A percentile compares a stretch with the other conserved stretches of the same genome.
These are phyloP conservation scores for Arthrinium puccinioides DNA, from an alignment of 2,329 filamentous ascomycete species.

Conservation along the genomic window DNA sequence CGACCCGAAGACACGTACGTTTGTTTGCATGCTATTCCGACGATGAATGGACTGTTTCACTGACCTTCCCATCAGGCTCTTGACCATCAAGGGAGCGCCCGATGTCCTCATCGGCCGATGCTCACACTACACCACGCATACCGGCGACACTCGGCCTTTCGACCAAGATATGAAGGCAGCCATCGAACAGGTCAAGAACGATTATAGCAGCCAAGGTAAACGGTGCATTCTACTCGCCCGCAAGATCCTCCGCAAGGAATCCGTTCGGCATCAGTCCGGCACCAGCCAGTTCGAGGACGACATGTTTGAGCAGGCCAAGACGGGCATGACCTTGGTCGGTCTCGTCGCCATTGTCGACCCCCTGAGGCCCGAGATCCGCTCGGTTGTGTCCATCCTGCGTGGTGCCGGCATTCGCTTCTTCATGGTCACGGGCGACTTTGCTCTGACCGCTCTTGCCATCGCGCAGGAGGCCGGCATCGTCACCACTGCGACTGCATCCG, in stretches of 20 bases:
- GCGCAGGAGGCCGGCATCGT: conserved; percentile 67
- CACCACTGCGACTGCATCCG: conserved; percentile 35
- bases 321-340: conserved; percentile 62
- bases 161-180: conserved; percentile 22
- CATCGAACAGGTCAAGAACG: conserved; percentile 29
- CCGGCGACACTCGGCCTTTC: conserved; percentile 25
- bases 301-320: conserved; percentile 35
- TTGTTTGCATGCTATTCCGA: too few relatives aligned
- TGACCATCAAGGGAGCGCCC: conserved; percentile 47
- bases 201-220: conserved; percentile 33
- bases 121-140: conserved; percentile 26
- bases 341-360: conserved; percentile 75
- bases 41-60: not conserved
- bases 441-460: conserved; percentile 66
- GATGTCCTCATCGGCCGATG: conserved; percentile 37
- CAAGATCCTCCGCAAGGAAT: conserved; percentile 21
- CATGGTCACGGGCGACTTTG: conserved; percentile 77
- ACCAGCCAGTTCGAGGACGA: conserved; percentile 1
- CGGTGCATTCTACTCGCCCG: conserved; percentile 34
- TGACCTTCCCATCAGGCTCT: conserved; percentile 23
- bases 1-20: conserved; percentile 1
- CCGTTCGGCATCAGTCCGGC: not conserved
- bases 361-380: conserved; percentile 63
- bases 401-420: conserved; percentile 68
- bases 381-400: conserved; percentile 58